These are phyloP conservation scores for Escallonia herrerae DNA, from an alignment of 129 eudicot species.

Conservation along the genomic window DNA sequence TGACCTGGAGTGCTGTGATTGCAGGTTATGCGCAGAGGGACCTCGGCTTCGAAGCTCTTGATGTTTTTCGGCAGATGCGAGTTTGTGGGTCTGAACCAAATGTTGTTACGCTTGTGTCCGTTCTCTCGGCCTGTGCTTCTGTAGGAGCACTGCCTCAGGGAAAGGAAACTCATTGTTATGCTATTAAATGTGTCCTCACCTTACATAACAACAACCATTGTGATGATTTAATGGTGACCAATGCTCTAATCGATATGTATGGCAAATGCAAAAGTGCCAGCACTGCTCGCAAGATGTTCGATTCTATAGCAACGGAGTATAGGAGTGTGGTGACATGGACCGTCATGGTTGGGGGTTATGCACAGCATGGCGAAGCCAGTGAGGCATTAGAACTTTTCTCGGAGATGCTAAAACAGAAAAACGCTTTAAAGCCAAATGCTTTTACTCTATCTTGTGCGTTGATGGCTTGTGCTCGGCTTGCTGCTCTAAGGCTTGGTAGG, in stretches of 20 bases:
- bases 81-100: conserved; percentile 52
- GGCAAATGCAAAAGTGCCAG: conserved; percentile 54
- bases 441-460: conserved; percentile 77
- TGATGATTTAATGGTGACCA: conserved; percentile 69
- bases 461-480: conserved; percentile 79
- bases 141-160: conserved; percentile 52
- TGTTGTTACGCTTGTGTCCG: conserved; percentile 68
- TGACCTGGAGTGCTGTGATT: conserved; percentile 83
- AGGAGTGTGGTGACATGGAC: conserved; percentile 91
- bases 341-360: conserved; percentile 63
- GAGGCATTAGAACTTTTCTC: conserved; percentile 58
- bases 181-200: conserved; percentile 42
- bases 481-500: conserved; percentile 51
- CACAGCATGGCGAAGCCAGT: conserved; percentile 58
- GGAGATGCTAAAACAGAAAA: conserved; percentile 35
- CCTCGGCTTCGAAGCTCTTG: conserved; percentile 54
- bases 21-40: conserved; percentile 81
- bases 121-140: conserved; percentile 69
- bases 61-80: conserved; percentile 59
- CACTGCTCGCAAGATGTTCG: conserved; percentile 45
- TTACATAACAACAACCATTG: conserved; percentile 28
- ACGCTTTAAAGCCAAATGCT: conserved; percentile 43
- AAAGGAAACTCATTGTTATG: conserved; percentile 63
- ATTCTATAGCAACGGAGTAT: conserved; percentile 25
- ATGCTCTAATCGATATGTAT: conserved; percentile 80